Evolutionary conservation across 345 rosid species (phyloP).

Genomic region (Streptanthus diversifolius): DNA sequence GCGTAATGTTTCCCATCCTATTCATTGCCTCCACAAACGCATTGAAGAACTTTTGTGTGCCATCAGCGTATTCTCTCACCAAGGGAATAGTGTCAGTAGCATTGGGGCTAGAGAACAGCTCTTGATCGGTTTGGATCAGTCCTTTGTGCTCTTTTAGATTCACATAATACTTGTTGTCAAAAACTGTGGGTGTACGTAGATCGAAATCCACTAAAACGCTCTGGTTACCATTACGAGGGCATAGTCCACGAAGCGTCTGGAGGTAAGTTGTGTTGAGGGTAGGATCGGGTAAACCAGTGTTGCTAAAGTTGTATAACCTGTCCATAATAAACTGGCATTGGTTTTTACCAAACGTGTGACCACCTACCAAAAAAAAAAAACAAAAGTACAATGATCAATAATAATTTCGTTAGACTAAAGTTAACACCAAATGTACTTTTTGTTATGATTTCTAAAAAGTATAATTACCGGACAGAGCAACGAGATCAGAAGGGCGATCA

Average conservation of each 20-base stretch:
- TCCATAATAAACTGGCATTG: constrained; percentile 43
- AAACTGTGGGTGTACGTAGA: constrained; percentile 43
- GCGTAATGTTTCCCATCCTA: constrained; percentile 55
- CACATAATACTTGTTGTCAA: constrained; percentile 54
- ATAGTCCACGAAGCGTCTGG: constrained; percentile 36
- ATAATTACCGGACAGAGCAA: constrained; percentile 21
- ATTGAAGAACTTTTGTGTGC: constrained; percentile 34
- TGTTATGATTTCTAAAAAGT: background rate
- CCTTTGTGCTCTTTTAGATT: constrained; percentile 50
- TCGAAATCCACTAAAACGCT: constrained; percentile 38
- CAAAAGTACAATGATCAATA: too few species aligned
- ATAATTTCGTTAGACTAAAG: background rate
- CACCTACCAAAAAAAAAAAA: constrained; percentile 31
- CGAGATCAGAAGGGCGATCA: constrained; percentile 9
- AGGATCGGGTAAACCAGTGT: constrained; percentile 36
- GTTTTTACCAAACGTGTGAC: constrained; percentile 53
- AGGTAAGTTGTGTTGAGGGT: constrained; percentile 40
- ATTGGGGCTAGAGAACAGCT: constrained; percentile 38
- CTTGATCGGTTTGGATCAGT: constrained; percentile 48
- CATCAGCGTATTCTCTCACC: constrained; percentile 40
- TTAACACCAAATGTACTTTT: background rate
- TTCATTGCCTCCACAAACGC: constrained; percentile 54
- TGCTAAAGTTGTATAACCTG: constrained; percentile 48
- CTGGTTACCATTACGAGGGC: constrained; percentile 43
- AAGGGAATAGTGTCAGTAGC: constrained; percentile 43